Evolutionary conservation across 2,329 filamentous ascomycete genomes (phyloP), one percentile per base, ranked within the genome.

Genomic region (Fusarium marasasianum): DNA sequence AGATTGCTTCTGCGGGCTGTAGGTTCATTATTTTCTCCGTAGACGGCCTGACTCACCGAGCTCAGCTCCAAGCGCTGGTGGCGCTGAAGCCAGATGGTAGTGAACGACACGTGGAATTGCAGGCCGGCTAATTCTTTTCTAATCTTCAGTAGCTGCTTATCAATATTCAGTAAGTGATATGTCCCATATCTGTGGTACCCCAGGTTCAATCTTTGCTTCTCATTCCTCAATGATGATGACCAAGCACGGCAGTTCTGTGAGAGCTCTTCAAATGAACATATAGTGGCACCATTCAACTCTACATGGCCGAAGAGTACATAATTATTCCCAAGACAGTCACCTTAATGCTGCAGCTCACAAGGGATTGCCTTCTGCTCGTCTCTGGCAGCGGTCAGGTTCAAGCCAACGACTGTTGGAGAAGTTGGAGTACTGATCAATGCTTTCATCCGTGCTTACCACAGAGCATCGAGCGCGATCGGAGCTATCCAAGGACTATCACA

Each of bases 281-380:
- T 38, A 6, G n/a, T 29, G 8, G 51, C 24, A 24, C 7, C 24
- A 20, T 9, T 22, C 15, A 17, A 5, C 5, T 54, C 10, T 29
- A 13, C 13, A 38, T 18, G 5, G 6, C 14, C 8, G 4, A 22
- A 40, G 15, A 17, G 6, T 15, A 24, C 5, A 10, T 11, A 10
- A 6, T 8, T 11, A 5, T 8, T 15, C 6, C 4, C 7, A 20
- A 35, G 6, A 4, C 12, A 20, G 9, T 15, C 13, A 5, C 18
- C 24, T 22, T 15, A n/a, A 26, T 8, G 7, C 31, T 20, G n/a
- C n/a, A 15, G n/a, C n/a, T 51, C 17, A 35, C 8, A 20, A 35
- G 5, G 8, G 8, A 11, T 35, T 24, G n/a, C n/a, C 22, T 51
- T 14, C 12, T 5, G 18, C 35, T 29, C 51, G 14, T n/a, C 15